Conservation (phyloP, 768 basidiomycete genomes). For the Crepidotus variabilis region DNA sequence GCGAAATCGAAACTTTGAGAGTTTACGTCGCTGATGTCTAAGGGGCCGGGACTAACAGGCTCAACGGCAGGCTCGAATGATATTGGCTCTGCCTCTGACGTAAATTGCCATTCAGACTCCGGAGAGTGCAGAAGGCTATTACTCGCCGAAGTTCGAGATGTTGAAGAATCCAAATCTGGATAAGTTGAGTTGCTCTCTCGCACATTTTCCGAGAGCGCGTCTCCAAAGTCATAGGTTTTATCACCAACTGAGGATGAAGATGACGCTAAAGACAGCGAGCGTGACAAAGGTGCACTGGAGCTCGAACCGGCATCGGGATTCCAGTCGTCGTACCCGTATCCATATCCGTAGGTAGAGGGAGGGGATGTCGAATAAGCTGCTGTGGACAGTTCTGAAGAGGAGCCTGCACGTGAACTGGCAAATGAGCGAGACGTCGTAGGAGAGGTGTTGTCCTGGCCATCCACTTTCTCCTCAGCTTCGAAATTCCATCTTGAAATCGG, state of each 20-base stretch:
- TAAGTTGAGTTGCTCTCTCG: not conserved
- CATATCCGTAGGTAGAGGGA: constrained; percentile 4
- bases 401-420: constrained; percentile 2
- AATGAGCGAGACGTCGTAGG: not conserved
- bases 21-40: not conserved
- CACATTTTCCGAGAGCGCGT: not conserved
- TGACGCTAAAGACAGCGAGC: constrained; percentile 36
- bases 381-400: constrained; percentile 2
- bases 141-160: not conserved
- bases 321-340: constrained; percentile 4
- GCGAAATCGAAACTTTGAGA: not conserved
- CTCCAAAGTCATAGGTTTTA: constrained; percentile 2
- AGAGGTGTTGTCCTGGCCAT: not conserved
- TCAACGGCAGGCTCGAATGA: not conserved
- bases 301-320: constrained; percentile 8
- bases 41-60: not conserved
- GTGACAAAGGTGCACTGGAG: constrained; percentile 31
- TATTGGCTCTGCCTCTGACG: not conserved
- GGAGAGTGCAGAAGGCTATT: constrained; percentile 9
- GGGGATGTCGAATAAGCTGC: not conserved
- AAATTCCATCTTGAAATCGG: not conserved
- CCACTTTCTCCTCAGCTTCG: not conserved
- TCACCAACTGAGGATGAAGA: constrained; percentile 21
- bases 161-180: not conserved
- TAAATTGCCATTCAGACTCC: constrained; percentile 4